phyloP scores from a whole-genome alignment of 1,284 basidiomycete species.

The Boletus mariae region DNA sequence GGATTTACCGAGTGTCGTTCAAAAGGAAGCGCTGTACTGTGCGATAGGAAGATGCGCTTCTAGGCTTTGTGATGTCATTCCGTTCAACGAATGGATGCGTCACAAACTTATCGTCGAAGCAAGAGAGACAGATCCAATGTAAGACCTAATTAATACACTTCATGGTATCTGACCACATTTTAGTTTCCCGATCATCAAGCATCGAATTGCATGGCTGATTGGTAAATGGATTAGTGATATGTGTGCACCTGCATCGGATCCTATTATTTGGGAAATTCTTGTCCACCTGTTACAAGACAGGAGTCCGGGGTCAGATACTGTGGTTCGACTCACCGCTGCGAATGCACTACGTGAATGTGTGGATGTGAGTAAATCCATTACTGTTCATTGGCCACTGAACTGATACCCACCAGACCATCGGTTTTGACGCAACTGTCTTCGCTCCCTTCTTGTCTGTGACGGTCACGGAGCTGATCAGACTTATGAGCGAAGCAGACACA shows the following conservation, averaged over 20 bases:
- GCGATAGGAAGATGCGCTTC: constrained; percentile 80
- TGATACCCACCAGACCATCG: constrained; percentile 45
- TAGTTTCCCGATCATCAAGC: constrained; percentile 84
- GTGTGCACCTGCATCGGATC: constrained; percentile 57
- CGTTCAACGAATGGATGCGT: constrained; percentile 66
- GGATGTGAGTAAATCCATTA: constrained; percentile 54
- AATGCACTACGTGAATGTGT: constrained; percentile 74
- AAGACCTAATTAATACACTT: constrained; percentile 17
- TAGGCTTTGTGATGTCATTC: constrained; percentile 60
- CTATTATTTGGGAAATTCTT: constrained; percentile 76
- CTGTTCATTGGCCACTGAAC: neutral
- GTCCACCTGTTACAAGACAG: constrained; percentile 70
- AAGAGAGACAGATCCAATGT: constrained; percentile 55
- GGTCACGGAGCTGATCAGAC: constrained; percentile 57
- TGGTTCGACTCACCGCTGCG: constrained; percentile 80
- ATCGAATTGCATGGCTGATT: constrained; percentile 86
- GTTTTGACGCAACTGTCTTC: constrained; percentile 58
- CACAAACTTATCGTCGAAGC: constrained; percentile 57
- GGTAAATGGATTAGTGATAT: constrained; percentile 79
- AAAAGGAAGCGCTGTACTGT: constrained; percentile 86
- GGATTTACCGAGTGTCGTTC: constrained; percentile 63
- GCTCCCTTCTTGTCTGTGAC: constrained; percentile 54
- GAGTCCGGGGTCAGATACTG: constrained; percentile 68
- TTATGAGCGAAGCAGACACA: constrained; percentile 76
- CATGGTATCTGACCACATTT: constrained; percentile 17